A percentile compares a stretch with the other conserved stretches of the same genome.
phyloP scores from a whole-genome alignment of 306 rosid species.

The Glycine latifolia region DNA sequence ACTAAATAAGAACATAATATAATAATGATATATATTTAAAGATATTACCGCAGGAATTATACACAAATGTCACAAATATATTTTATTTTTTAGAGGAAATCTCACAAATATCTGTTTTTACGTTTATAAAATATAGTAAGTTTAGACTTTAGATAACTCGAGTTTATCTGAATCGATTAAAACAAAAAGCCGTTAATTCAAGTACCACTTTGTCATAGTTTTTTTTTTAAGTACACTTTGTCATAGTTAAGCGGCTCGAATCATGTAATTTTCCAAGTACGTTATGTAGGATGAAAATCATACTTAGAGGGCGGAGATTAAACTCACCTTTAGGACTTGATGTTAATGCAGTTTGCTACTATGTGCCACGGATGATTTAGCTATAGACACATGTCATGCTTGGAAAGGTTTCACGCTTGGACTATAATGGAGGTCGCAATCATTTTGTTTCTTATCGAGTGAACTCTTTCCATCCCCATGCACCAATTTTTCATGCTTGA shows the following conservation, averaged over 20 bases:
- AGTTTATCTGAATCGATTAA: no score
- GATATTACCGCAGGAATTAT: no score
- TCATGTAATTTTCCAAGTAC: no score
- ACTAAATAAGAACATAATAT: no score
- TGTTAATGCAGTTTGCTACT: neutral
- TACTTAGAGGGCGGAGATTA: neutral
- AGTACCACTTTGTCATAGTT: neutral
- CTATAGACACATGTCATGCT: neutral
- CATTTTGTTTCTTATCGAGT: constrained; percentile 21
- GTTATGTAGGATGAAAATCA: neutral
- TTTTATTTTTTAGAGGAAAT: no score
- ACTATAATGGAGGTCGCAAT: constrained; percentile 35
- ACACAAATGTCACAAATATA: no score
- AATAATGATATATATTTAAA: no score
- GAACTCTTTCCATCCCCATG: neutral
- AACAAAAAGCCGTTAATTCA: neutral
- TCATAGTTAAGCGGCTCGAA: neutral
- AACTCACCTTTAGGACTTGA: neutral
- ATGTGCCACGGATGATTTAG: neutral
- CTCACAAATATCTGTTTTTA: no score
- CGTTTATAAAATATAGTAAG: no score
- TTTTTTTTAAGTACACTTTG: neutral
- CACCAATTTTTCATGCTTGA: constrained; percentile 30
- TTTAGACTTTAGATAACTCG: no score
- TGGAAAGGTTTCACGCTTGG: constrained; percentile 11